Base-by-base conservation (phyloP, 2,329 filamentous ascomycete species). In the Pestalotiopsis sp. region DNA sequence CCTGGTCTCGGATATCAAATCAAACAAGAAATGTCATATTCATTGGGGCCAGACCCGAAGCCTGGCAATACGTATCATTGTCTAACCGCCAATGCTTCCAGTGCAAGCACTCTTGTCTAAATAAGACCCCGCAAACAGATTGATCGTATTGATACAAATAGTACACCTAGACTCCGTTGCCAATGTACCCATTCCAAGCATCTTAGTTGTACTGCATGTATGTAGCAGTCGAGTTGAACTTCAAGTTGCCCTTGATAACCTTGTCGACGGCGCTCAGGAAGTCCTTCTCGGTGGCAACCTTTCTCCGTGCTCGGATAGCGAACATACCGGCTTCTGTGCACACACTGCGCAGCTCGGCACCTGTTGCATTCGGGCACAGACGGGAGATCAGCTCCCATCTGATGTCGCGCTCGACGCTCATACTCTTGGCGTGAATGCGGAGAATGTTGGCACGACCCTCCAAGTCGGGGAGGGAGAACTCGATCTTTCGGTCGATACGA, bases 261-360 rank as follows among this genome's bases (percentile, higher is more conserved):
- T 99, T 99, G 87, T 99, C 96, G 71, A 99, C 96, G 2, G 96
- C 95, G 69, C 94, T 95, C 75, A 99, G 84, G 84, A 99, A 99
- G 83, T 99, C 96, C 89, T 99, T 98, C 87, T 99, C 96, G 1
- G 95, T 95, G 0, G 96, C 96, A 17, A 99, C 94, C 92, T 99
- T 99, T 84, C 96, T 91, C 80, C 96, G 86, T 49, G 94, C 94
- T 61, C 96, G 90, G 73, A 99, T 98, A 70, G 96, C 96, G 78
- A 97, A 99, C 95, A 99, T 98, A 74, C 96, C 96, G 1, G 96
- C 95, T 83, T 99, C 96, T 9, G 96, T 99, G 74, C 96, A 97
- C 70, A 99, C 96, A 84, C 94, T 97, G 77, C 96, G 90, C 80
- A 99, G 84, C 83, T 99, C 96, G 65, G 96, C 96, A 84, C 96